Base-by-base conservation (phyloP, 768 basidiomycete genomes). In the Xanthoconium purpureum region DNA sequence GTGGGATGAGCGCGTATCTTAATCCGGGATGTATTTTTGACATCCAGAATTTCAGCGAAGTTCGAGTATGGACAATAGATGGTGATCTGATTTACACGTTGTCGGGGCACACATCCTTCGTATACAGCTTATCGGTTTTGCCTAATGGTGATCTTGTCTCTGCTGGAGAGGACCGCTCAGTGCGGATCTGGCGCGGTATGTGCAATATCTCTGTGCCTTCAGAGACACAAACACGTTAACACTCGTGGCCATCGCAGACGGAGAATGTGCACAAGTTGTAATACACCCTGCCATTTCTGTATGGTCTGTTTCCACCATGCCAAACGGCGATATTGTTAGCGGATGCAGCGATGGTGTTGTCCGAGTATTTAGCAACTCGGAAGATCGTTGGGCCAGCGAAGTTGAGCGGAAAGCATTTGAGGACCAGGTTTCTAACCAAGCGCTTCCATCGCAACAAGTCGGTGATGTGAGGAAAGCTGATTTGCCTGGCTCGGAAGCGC, bases 201-300 rank as follows among this genome's bases (percentile, higher is more conserved):
- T 55, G 33, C 44, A 47, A 18, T 52, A 53, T 71, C 14, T 37
- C 33, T 43, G 20, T 20, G 6, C 36, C 50, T 33, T 33, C 17
- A 30, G 44, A 39, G 46, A 28, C 24, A 24, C 24, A 50, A 18
- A 5, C 20, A 28, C 11, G n/a, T 54, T 60, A 45, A 44, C 54
- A 50, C 50, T 18, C 29, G 42, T 43, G 43, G 42, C 37, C 18
- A 57, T 46, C 38, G 33, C 61, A 91, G 95, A 93, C 61, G 94
- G 91, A 14, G 91, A 94, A 71, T 91, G 91, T 62, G 72, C 81
- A 7, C 96, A 99, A 71, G 89, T 88, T 11, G 84, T 99, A 57
- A 82, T 91, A 11, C 94, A 97, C 66, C 94, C 97, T 8, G 93
- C 93, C 9, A 91, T 96, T 54, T 98, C 96, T n/a, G 91, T 99